Evolutionary conservation across 129 eudicot genomes (phyloP), one percentile per base, ranked within the genome.

Genomic region (Deinandra increscens): DNA sequence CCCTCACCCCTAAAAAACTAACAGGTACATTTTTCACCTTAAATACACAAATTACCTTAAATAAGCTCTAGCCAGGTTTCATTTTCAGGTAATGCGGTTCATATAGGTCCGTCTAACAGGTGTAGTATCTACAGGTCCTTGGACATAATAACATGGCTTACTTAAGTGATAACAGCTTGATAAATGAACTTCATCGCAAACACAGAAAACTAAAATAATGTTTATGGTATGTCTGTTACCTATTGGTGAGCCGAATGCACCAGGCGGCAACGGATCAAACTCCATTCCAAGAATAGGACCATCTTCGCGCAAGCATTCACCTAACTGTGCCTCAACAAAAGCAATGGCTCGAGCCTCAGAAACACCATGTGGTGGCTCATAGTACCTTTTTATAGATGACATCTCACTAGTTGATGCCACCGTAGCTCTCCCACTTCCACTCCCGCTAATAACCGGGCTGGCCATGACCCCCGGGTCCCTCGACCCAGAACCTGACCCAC

Each of bases 231-330:
- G 38, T 55, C 38, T 20, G 38, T 61, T 81, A 92, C 96, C 87
- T 53, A 92, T 88, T 7, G 98, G 96, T 33, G 96, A 84, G 51
- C 96, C 96, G 84, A 92, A 88, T 76, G 98, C 98, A 61, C 98
- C 98, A 39, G 98, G 98, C 3, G 98, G 98, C 87, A 92, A 76
- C 9, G 96, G 96, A 82, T 92, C 98, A 81, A 92, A 92, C 95
- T 88, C 98, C 88, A 92, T 86, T 51, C 98, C 98, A 60, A 92
- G 88, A 62, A 90, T 84, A 14, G 98, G 98, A 1, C 96, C 96
- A 37, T 92, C 96, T 15, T 86, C 89, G 64, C 95, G 82, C 61
- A 92, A 68, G 11, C 87, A 78, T 70, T 84, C 98, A 55, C 98
- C 98, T 63, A 92, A 84, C 74, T 92, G 98, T 0, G 96, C 91